A percentile compares a stretch with the other conserved stretches of the same genome.
Evolutionary conservation across 2,329 filamentous ascomycete genomes (phyloP).

Genomic region (Penicillium verrucosum): DNA sequence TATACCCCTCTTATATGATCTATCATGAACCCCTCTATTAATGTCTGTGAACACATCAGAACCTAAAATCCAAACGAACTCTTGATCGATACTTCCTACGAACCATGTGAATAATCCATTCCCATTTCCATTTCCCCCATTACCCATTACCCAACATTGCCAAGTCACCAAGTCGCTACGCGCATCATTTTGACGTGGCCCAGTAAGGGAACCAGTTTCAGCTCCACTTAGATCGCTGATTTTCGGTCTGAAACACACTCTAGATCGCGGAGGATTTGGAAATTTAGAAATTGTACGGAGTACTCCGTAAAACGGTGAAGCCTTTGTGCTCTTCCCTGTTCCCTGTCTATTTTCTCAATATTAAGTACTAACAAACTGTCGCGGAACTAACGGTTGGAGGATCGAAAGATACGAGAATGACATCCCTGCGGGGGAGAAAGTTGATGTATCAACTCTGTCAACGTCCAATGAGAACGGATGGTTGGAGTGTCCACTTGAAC

Average conservation of each 20-base stretch:
- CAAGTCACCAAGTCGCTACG: not conserved
- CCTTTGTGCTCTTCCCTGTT: not conserved
- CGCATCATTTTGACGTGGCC: constrained; percentile 4
- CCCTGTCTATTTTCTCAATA: not conserved
- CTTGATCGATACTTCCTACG: not conserved
- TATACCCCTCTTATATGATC: constrained; percentile 14
- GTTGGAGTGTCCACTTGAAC: not conserved
- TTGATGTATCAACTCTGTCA: constrained; percentile 1
- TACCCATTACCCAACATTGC: not conserved
- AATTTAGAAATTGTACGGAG: not conserved
- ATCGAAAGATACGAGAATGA: not conserved
- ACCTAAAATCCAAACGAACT: not conserved
- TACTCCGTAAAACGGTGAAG: not conserved
- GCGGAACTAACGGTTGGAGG: not conserved
- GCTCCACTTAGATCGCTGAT: not conserved
- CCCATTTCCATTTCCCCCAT: not conserved
- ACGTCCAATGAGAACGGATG: not conserved
- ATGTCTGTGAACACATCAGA: not conserved
- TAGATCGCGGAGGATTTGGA: not conserved
- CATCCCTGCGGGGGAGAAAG: not conserved
- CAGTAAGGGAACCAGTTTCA: not conserved
- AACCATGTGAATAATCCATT: not conserved
- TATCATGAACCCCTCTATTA: constrained; percentile 20
- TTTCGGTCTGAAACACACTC: constrained; percentile 1
- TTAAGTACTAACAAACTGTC: not conserved